Percentiles rank a stretch among this genome's conserved stretches.
Evolutionary conservation across 2,329 filamentous ascomycete species (phyloP).

Genomic region (Penicillium sp.): DNA sequence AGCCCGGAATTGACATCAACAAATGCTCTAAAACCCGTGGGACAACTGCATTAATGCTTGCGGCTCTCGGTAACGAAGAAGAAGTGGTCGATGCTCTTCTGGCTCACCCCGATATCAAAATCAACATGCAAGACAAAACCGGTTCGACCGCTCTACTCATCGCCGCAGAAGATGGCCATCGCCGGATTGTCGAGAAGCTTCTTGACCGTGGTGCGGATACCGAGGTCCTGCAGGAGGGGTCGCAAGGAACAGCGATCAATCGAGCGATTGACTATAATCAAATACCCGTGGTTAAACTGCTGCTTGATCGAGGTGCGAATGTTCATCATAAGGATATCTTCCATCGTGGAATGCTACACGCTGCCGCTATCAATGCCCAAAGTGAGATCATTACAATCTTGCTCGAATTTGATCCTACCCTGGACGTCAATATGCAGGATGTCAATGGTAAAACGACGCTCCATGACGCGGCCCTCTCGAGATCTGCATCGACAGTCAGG

Average conservation of each 20-base stretch:
- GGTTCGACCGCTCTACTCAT: conserved; percentile 7
- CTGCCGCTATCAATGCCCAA: conserved; percentile 3
- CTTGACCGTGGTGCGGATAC: conserved; percentile 8
- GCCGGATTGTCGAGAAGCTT: conserved; percentile 4
- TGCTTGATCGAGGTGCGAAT: conserved; percentile 7
- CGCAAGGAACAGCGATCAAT: conserved; percentile 3
- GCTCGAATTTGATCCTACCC: conserved; percentile 1
- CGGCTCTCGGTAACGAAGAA: not conserved
- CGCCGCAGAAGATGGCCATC: conserved; percentile 7
- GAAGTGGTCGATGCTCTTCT: conserved; percentile 2
- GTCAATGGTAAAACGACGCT: conserved; percentile 6
- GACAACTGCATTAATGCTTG: conserved; percentile 1
- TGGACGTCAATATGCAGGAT: conserved; percentile 12
- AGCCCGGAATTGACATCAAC: conserved; percentile 4
- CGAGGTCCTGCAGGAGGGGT: conserved; percentile 4
- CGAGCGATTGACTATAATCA: conserved; percentile 10
- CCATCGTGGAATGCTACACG: conserved; percentile 7
- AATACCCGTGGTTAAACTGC: conserved; percentile 3
- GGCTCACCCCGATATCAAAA: conserved; percentile 5
- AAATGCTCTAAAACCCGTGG: not conserved
- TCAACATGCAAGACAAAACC: conserved; percentile 4
- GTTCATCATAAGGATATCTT: conserved; percentile 8
- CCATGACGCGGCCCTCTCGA: conserved; percentile 3
- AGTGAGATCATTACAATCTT: conserved; percentile 1
- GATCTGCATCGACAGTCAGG: not conserved